A percentile compares a stretch with the other conserved stretches of the same genome.
These are phyloP conservation scores for Clarireedia paspali DNA, from an alignment of 2,329 filamentous ascomycete species.

Conservation along the genomic window DNA sequence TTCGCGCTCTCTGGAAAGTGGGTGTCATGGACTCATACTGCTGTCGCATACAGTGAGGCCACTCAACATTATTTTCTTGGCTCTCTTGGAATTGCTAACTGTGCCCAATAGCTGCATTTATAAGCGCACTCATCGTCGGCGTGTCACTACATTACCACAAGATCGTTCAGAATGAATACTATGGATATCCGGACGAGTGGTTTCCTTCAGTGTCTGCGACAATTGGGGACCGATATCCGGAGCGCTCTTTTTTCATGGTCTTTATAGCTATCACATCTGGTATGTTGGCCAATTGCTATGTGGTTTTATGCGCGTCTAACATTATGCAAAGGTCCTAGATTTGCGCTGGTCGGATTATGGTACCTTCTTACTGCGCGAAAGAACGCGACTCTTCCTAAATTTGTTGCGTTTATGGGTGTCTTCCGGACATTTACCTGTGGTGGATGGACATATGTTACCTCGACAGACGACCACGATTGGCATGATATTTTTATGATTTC, in stretches of 20 bases:
- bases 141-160: conserved; percentile 83
- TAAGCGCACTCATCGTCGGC: conserved; percentile 79
- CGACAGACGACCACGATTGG: conserved; percentile 96
- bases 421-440: conserved; percentile 90
- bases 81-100: conserved; percentile 12
- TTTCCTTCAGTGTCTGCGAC: conserved; percentile 94
- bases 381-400: conserved; percentile 68
- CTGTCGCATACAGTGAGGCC: conserved; percentile 63
- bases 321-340: conserved; percentile 63
- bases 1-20: conserved; percentile 74
- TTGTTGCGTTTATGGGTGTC: conserved; percentile 71
- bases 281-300: conserved; percentile 31
- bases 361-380: conserved; percentile 79
- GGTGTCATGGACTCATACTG: conserved; percentile 84
- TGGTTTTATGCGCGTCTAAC: conserved; percentile 13
- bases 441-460: conserved; percentile 97
- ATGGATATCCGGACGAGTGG: conserved; percentile 91
- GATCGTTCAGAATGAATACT: conserved; percentile 96
- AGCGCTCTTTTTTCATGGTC: conserved; percentile 92
- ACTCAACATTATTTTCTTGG: not conserved
- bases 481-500: conserved; percentile 99
- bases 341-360: conserved; percentile 84
- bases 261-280: conserved; percentile 96
- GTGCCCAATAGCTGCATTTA: conserved; percentile 58
- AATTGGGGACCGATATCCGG: conserved; percentile 94